Evolutionary conservation across 148 eudicot genomes (phyloP).

Genomic region (Talinum fruticosum): DNA sequence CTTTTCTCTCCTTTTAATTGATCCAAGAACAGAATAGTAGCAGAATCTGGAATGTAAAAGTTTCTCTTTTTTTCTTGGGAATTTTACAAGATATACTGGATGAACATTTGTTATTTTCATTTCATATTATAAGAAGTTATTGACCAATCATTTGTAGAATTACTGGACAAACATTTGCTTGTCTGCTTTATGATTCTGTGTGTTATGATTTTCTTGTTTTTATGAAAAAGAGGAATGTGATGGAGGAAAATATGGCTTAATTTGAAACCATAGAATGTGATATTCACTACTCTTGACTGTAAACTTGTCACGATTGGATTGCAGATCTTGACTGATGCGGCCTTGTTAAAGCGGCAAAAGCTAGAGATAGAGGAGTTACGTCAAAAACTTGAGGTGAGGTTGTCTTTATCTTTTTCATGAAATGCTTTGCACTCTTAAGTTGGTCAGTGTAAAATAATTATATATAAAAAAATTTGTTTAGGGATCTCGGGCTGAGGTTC

Average conservation of each 20-base stretch:
- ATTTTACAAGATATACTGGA: background rate
- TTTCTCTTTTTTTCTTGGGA: background rate
- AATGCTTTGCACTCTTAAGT: background rate
- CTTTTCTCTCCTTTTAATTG: background rate
- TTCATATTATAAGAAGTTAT: too few relatives aligned
- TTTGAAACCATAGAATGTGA: background rate
- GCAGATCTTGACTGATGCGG: slow-evolving; percentile 94
- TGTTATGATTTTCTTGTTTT: background rate
- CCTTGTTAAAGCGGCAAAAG: slow-evolving; percentile 86
- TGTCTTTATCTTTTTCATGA: too few relatives aligned
- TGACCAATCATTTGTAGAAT: too few relatives aligned
- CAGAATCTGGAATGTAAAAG: too few relatives aligned
- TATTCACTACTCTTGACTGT: background rate
- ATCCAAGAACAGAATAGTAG: background rate
- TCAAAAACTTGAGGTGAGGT: slow-evolving; percentile 73
- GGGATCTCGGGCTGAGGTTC: slow-evolving; percentile 85
- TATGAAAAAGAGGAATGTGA: background rate
- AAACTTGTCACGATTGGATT: slow-evolving; percentile 9
- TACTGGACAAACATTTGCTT: too few relatives aligned
- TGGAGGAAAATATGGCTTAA: background rate
- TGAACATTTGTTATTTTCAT: too few relatives aligned
- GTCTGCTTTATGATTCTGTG: background rate
- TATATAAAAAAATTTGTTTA: slow-evolving; percentile 25
- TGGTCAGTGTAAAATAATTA: background rate
- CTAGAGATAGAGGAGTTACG: slow-evolving; percentile 88